Evolutionary conservation across 208 protist species (phyloP).

Genomic region (Crithidia fasciculata): DNA sequence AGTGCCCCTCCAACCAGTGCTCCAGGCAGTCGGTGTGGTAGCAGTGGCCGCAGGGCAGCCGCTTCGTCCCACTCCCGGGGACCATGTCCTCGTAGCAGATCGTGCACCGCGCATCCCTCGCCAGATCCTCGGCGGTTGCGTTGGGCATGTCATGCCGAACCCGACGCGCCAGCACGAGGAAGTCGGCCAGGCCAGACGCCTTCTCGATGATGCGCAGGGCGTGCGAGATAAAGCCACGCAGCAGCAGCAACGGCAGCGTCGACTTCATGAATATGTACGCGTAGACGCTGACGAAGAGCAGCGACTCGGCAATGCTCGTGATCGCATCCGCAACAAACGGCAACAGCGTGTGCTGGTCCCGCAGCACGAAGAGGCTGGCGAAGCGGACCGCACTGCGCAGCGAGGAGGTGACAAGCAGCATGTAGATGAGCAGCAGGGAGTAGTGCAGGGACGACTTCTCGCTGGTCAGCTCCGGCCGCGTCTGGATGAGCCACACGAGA

Average conservation of each 20-base stretch:
- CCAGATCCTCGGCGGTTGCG: slow-evolving; percentile 65
- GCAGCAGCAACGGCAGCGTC: slow-evolving; percentile 52
- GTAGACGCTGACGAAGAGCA: slow-evolving; percentile 57
- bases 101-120: slow-evolving; percentile 62
- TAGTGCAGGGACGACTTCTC: slow-evolving; percentile 34
- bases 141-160: slow-evolving; percentile 38
- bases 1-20: slow-evolving; percentile 78
- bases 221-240: slow-evolving; percentile 49
- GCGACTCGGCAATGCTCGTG: slow-evolving; percentile 43
- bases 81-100: slow-evolving; percentile 91
- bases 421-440: slow-evolving; percentile 42
- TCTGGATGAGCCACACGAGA: slow-evolving; percentile 24
- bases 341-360: slow-evolving; percentile 37
- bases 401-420: slow-evolving; percentile 30
- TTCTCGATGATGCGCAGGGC: slow-evolving; percentile 46
- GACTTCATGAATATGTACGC: slow-evolving; percentile 48
- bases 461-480: slow-evolving; percentile 20
- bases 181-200: slow-evolving; percentile 38
- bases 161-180: slow-evolving; percentile 42
- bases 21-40: slow-evolving; percentile 84
- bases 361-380: slow-evolving; percentile 28
- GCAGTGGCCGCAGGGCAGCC: slow-evolving; percentile 83
- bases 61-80: slow-evolving; percentile 46
- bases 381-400: slow-evolving; percentile 35
- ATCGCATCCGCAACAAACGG: slow-evolving; percentile 42